These are phyloP conservation scores for Botrytis squamosa DNA, from an alignment of 2,329 filamentous ascomycete genomes.

Conservation along the genomic window DNA sequence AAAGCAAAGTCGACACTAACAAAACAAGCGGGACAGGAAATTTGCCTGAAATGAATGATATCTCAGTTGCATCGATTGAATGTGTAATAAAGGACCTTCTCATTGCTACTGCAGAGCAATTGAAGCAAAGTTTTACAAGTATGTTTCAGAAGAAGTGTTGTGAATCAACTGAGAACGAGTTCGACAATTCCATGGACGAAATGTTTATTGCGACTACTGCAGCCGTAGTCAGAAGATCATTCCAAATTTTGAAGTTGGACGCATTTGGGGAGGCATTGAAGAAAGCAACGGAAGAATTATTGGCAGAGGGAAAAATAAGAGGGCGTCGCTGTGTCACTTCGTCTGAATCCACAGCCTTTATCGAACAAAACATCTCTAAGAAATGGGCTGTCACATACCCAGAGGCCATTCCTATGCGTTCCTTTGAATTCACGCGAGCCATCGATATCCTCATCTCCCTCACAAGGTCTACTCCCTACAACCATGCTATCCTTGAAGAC, in stretches of 20 bases:
- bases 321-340: not conserved
- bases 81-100: not conserved
- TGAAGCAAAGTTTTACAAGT: not conserved
- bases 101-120: not conserved
- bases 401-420: not conserved
- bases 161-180: not conserved
- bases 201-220: not conserved
- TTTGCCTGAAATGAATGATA: not conserved
- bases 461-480: not conserved
- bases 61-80: not conserved
- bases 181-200: not conserved
- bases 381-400: not conserved
- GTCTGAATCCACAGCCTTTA: no score
- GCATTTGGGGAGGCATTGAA: not conserved
- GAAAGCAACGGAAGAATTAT: not conserved
- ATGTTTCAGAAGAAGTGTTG: not conserved
- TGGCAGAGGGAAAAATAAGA: not conserved
- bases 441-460: not conserved
- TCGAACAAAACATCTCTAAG: not conserved
- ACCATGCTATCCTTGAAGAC: not conserved
- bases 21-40: not conserved
- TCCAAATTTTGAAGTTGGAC: not conserved
- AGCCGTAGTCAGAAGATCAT: not conserved
- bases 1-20: not conserved
- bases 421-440: not conserved